Conservation (phyloP, 2,329 filamentous ascomycete species). For the Fusarium subglutinans region DNA sequence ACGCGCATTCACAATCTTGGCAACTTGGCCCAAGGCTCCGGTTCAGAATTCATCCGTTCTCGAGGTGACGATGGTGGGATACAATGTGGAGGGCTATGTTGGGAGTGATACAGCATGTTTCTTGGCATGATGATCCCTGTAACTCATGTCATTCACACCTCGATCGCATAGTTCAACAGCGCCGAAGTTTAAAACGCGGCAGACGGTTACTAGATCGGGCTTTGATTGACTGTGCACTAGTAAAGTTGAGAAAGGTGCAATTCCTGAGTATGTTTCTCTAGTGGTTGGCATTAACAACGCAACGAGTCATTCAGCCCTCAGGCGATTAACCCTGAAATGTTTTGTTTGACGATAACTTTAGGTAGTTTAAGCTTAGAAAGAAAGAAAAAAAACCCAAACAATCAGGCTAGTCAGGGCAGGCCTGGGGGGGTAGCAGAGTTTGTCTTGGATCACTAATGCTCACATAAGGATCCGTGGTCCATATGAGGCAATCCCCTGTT, state of each 20-base stretch:
- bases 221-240: background rate
- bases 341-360: slow-evolving; percentile 7
- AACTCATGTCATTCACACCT: background rate
- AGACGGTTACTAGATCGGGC: slow-evolving; percentile 1
- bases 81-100: background rate
- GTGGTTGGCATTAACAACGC: background rate
- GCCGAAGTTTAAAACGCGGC: slow-evolving; percentile 11
- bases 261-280: background rate
- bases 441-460: slow-evolving; percentile 33
- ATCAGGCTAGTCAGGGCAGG: background rate
- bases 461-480: slow-evolving; percentile 31
- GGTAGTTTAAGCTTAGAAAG: slow-evolving; percentile 17
- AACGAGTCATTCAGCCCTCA: background rate
- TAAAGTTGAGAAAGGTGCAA: background rate
- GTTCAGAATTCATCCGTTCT: slow-evolving; percentile 26
- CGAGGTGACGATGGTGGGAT: background rate
- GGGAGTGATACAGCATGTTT: background rate
- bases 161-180: background rate
- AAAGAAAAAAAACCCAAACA: background rate
- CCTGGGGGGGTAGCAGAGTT: background rate
- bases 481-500: slow-evolving; percentile 24
- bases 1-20: slow-evolving; percentile 4
- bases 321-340: background rate
- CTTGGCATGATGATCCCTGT: slow-evolving; percentile 9
- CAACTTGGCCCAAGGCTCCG: background rate